A percentile compares a stretch with the other conserved stretches of the same genome.
Evolutionary conservation across 768 basidiomycete species (phyloP).

Genomic region (Lactarius akahatsu): DNA sequence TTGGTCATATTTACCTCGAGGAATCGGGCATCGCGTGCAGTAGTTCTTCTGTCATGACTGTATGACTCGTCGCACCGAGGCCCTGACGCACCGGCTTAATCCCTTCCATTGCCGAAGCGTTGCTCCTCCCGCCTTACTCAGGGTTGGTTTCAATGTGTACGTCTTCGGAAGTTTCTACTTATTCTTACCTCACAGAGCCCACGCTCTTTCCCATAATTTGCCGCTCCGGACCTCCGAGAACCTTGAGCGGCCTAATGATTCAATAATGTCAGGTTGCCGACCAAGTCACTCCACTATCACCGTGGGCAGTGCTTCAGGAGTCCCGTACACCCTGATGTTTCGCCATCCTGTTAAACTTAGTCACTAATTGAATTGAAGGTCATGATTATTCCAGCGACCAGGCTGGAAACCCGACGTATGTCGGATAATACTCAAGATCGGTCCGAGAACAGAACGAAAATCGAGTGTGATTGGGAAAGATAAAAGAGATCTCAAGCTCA

Average conservation of each 20-base stretch:
- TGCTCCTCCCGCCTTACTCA: not conserved
- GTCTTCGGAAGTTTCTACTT: not conserved
- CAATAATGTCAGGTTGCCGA: not conserved
- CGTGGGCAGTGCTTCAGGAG: not conserved
- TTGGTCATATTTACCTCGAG: not conserved
- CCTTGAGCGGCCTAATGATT: not conserved
- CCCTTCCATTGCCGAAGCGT: not conserved
- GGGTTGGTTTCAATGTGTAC: not conserved
- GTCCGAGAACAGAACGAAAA: too few species aligned
- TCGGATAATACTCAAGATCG: too few species aligned
- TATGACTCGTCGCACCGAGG: not conserved
- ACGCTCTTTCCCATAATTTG: not conserved
- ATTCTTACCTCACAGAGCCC: not conserved
- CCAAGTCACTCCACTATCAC: constrained; percentile 3
- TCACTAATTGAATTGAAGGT: too few species aligned
- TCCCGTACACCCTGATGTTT: not conserved
- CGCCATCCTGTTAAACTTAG: too few species aligned
- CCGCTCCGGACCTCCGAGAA: not conserved
- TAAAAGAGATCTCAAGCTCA: too few species aligned
- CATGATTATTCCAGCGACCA: too few species aligned
- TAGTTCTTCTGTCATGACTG: not conserved
- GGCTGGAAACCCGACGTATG: too few species aligned
- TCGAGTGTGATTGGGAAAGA: too few species aligned
- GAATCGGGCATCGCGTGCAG: not conserved
- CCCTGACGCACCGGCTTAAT: not conserved